A percentile compares a stretch with the other conserved stretches of the same genome.
Evolutionary conservation across 306 rosid species (phyloP).

Genomic region (Prunus salicina): DNA sequence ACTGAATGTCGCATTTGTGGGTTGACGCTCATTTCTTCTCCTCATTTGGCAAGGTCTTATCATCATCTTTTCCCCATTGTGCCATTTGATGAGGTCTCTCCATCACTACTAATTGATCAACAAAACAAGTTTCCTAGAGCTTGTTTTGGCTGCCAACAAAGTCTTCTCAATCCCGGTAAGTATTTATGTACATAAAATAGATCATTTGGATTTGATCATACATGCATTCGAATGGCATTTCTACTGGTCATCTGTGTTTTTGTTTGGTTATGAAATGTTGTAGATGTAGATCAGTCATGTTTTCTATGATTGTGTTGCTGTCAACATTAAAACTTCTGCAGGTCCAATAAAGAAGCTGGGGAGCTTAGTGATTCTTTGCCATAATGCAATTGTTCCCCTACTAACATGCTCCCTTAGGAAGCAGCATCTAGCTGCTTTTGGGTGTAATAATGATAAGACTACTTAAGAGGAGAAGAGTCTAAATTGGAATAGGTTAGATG

Average conservation of each 20-base stretch:
- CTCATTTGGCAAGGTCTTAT: slow-evolving; percentile 97
- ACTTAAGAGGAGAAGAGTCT: background rate
- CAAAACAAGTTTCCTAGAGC: slow-evolving; percentile 39
- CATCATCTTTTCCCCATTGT: slow-evolving; percentile 94
- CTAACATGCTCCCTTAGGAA: background rate
- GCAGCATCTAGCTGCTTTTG: background rate
- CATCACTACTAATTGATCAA: slow-evolving; percentile 42
- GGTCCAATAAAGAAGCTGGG: background rate
- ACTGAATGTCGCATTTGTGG: slow-evolving; percentile 93
- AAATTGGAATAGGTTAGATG: background rate
- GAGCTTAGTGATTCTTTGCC: background rate
- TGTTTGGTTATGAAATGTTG: background rate
- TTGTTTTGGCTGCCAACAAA: slow-evolving; percentile 94
- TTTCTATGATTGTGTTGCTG: background rate
- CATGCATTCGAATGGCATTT: background rate
- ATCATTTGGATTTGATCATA: background rate
- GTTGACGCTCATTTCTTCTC: slow-evolving; percentile 91
- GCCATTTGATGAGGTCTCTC: slow-evolving; percentile 81
- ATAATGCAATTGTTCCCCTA: background rate
- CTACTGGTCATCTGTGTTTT: background rate
- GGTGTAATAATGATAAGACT: no score
- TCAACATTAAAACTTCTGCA: background rate
- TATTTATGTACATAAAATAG: slow-evolving; percentile 1
- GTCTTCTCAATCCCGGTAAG: slow-evolving; percentile 64
- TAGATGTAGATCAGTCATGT: background rate